These are phyloP conservation scores for Pochonia chlamydosporia DNA, from an alignment of 2,329 filamentous ascomycete species.

Conservation along the genomic window DNA sequence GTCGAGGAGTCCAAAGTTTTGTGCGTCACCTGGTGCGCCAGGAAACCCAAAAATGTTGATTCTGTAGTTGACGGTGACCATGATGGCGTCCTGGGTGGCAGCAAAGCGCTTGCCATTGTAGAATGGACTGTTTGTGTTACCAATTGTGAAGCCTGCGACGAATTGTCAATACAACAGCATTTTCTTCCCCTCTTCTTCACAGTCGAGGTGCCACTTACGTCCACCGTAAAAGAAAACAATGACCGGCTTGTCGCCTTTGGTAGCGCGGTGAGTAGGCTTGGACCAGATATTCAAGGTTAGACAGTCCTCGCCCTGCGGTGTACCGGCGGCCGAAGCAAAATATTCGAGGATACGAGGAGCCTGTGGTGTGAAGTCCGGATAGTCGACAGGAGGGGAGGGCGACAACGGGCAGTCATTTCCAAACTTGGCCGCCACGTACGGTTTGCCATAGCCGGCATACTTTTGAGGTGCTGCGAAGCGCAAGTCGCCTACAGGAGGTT, in stretches of 20 bases:
- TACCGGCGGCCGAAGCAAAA: constrained; percentile 16
- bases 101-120: constrained; percentile 39
- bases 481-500: constrained; percentile 28
- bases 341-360: constrained; percentile 19
- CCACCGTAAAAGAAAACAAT: constrained; percentile 36
- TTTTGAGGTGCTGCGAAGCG: constrained; percentile 30
- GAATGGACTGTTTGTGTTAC: constrained; percentile 19
- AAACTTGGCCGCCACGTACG: constrained; percentile 9
- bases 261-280: constrained; percentile 14
- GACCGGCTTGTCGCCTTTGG: constrained; percentile 26
- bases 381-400: constrained; percentile 11
- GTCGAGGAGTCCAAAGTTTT: constrained; percentile 23
- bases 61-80: constrained; percentile 43
- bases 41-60: constrained; percentile 37
- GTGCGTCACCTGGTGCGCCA: constrained; percentile 17
- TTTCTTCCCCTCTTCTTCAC: not conserved
- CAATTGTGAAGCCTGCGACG: constrained; percentile 27
- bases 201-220: constrained; percentile 1
- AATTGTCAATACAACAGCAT: not conserved
- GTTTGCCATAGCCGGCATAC: constrained; percentile 13
- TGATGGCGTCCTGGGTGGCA: constrained; percentile 34
- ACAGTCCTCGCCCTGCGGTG: constrained; percentile 29
- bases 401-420: not conserved
- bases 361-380: constrained; percentile 23
- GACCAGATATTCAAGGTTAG: constrained; percentile 33